A percentile compares a stretch with the other conserved stretches of the same genome.
Evolutionary conservation across 352 stramenopile genomes (phyloP).

Genomic region (Globisporangium megalacanthum): DNA sequence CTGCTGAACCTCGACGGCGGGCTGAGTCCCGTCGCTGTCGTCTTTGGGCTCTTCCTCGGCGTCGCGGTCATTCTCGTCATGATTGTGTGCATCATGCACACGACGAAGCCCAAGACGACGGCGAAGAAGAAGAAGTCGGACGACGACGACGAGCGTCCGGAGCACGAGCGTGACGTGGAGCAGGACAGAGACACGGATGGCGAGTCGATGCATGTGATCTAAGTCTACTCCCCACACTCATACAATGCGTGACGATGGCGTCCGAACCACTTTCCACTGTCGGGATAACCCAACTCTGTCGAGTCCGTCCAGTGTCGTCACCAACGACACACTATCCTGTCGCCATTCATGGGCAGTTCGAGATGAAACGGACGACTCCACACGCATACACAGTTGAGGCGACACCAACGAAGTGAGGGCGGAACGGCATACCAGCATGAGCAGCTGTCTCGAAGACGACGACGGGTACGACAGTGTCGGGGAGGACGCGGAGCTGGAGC

Average conservation of each 20-base stretch:
- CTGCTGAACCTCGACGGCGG: conserved; percentile 11
- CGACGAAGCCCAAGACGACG: conserved; percentile 12
- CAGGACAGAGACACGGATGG: conserved; percentile 9
- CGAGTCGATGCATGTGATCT: conserved; percentile 11
- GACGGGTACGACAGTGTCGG: conserved; percentile 58
- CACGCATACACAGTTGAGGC: too few relatives aligned
- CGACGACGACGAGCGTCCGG: neutral
- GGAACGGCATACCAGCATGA: conserved; percentile 1
- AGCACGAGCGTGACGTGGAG: conserved; percentile 5
- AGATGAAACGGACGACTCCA: too few relatives aligned
- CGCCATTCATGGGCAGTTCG: neutral
- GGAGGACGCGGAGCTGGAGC: conserved; percentile 69
- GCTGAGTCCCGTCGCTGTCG: conserved; percentile 9
- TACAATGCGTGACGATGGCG: neutral
- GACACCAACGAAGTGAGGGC: neutral
- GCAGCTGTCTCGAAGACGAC: conserved; percentile 18
- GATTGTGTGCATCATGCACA: conserved; percentile 20
- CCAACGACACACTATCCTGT: neutral
- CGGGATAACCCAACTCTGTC: neutral
- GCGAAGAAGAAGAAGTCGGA: conserved; percentile 5
- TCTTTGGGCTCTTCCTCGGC: conserved; percentile 15
- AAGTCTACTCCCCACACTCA: neutral
- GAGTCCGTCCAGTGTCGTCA: neutral
- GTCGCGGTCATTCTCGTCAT: conserved; percentile 15
- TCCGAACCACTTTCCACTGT: neutral